These are phyloP conservation scores for Ceratocystis smalleyi DNA, from an alignment of 2,329 filamentous ascomycete genomes.

Conservation along the genomic window DNA sequence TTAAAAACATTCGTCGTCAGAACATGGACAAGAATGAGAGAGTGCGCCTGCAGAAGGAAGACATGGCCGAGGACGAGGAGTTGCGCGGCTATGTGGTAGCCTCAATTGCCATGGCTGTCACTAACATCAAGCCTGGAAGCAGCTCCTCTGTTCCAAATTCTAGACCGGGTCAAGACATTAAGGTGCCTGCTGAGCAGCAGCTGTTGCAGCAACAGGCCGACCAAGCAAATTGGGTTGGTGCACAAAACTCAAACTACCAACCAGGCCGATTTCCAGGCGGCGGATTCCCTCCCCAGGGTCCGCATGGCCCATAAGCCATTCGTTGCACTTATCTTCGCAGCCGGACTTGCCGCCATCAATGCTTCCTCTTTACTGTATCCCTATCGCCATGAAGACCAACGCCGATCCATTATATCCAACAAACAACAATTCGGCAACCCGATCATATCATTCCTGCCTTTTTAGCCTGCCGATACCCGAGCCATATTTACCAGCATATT, in stretches of 20 bases:
- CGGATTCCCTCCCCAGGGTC: neutral
- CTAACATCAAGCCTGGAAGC: conserved; percentile 43
- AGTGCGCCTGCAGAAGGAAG: conserved; percentile 66
- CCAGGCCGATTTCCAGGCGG: conserved; percentile 6
- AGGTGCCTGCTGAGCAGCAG: conserved; percentile 45
- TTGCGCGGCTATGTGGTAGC: conserved; percentile 59
- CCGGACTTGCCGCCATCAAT: neutral
- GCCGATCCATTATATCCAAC: neutral
- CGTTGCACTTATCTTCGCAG: neutral
- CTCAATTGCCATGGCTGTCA: conserved; percentile 57
- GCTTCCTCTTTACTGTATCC: neutral
- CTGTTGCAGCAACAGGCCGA: conserved; percentile 18
- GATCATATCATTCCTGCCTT: neutral
- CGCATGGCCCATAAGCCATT: neutral
- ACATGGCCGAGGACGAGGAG: conserved; percentile 59
- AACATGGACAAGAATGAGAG: conserved; percentile 78
- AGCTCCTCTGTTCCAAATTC: conserved; percentile 17
- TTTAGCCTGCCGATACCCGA: neutral
- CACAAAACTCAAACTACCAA: conserved; percentile 9
- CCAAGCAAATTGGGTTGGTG: conserved; percentile 12
- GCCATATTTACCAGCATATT: neutral
- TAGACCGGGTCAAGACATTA: conserved; percentile 37
- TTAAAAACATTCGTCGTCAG: conserved; percentile 65
- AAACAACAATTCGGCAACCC: neutral
- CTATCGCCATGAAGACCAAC: neutral